Base-by-base conservation (phyloP, 2,329 filamentous ascomycete genomes). In the Cyphellophora europaea region DNA sequence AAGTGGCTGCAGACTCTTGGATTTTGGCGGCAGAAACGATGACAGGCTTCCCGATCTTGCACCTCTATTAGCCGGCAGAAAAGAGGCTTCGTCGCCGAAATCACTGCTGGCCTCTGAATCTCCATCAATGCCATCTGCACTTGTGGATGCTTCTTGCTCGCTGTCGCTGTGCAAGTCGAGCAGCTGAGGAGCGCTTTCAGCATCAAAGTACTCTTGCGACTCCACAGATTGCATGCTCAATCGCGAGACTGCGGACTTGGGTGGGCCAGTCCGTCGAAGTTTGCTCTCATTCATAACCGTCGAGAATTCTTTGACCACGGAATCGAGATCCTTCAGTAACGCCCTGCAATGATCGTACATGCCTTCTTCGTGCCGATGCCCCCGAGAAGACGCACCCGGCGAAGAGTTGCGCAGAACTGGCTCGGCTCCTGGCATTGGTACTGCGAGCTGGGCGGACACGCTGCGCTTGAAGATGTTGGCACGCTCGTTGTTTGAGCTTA, bases 141-240 rank as follows among this genome's bases (percentile, higher is more conserved):
- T 50, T 2, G 61, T 65, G 11, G 66, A 62, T 15, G 69, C 67
- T 11, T 79, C 74, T 42, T 82, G 81, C 33, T 80, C 78, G 51
- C 77, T 84, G 30, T 74, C 77, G 21, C 73, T 76, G 41, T 77
- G 72, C 40, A 95, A 89, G 32, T 79, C 79, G 43, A 93, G 67
- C 6, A 94, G 67, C 36, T 83, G 78, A 2, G 3, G 30, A 17
- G 54, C 58, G 33, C 77, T 80, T 51, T 82, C 78, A 1, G 91
- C 91, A 55, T 98, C 91, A 50, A 95, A 98, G 61, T 96, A 98
- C 54, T 96, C 89, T 37, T 93, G 84, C 2, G 74, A 74, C 2
- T 83, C 81, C 18, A 79, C 71, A 0, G 87, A 93, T 43, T 94
- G 88, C 35, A 93, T 74, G 52, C 87, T 94, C 51, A 72, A 67